These are phyloP conservation scores for Triticum dicoccoides DNA, from an alignment of 176 grass and related monocot species.

Conservation along the genomic window DNA sequence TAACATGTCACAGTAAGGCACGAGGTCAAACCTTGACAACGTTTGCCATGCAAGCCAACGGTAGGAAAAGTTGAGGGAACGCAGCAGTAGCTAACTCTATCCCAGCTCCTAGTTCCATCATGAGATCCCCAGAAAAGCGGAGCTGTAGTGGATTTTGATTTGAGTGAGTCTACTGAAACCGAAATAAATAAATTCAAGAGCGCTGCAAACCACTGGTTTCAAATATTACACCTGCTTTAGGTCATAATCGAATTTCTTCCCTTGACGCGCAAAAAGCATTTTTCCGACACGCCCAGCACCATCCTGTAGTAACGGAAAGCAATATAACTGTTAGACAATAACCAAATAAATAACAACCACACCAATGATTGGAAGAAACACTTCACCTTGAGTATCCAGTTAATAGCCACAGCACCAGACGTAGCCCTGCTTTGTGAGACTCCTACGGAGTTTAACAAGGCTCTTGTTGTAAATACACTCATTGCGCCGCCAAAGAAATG, in stretches of 20 bases:
- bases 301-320: conserved; percentile 55
- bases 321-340: not conserved
- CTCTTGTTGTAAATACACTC: conserved; percentile 92
- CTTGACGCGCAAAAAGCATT: conserved; percentile 98
- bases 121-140: conserved; percentile 82
- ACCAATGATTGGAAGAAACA: not conserved
- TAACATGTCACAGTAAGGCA: not conserved
- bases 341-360: not conserved
- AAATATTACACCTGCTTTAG: conserved; percentile 77
- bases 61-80: conserved; percentile 85
- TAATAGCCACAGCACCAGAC: conserved; percentile 94
- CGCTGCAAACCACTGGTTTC: not conserved
- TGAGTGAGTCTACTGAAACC: conserved; percentile 10
- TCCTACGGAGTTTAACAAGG: conserved; percentile 82
- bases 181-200: not conserved
- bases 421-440: conserved; percentile 80
- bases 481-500: conserved; percentile 99
- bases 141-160: conserved; percentile 55
- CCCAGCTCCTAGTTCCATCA: conserved; percentile 87
- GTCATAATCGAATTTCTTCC: conserved; percentile 98
- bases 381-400: conserved; percentile 98
- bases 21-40: conserved; percentile 73
- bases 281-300: conserved; percentile 95
- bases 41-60: conserved; percentile 92
- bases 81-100: conserved; percentile 84